These are phyloP conservation scores for Viola odorata DNA, from an alignment of 345 rosid genomes.

Conservation along the genomic window DNA sequence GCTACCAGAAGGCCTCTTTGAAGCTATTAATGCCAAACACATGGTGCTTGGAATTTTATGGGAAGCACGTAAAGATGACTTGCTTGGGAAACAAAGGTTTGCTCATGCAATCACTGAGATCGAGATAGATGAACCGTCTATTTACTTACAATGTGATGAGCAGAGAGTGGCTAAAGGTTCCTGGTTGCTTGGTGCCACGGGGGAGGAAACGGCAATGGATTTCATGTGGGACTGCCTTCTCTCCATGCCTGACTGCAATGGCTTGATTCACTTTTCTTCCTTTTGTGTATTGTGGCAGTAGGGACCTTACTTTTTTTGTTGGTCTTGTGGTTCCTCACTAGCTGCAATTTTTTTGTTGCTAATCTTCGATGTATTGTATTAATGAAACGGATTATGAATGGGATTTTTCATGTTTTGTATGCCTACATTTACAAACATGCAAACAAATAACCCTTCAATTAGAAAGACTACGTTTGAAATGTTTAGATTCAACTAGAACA, in stretches of 20 bases:
- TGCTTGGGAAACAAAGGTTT: constrained; percentile 97
- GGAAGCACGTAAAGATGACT: constrained; percentile 98
- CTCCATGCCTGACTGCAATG: constrained; percentile 63
- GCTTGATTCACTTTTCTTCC: constrained; percentile 33
- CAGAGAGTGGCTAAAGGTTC: constrained; percentile 83
- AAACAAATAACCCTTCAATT: neutral
- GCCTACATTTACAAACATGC: neutral
- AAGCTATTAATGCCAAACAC: constrained; percentile 94
- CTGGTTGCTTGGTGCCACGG: constrained; percentile 65
- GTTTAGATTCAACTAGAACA: too few species aligned
- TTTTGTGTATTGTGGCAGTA: neutral
- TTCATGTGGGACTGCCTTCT: constrained; percentile 85
- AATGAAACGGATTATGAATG: constrained; percentile 5
- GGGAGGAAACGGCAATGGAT: constrained; percentile 87
- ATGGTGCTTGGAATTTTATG: constrained; percentile 99
- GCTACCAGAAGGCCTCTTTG: constrained; percentile 25
- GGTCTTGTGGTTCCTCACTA: constrained; percentile 14
- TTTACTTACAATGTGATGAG: constrained; percentile 66
- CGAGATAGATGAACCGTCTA: constrained; percentile 83
- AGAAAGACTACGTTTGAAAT: neutral
- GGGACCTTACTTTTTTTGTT: neutral
- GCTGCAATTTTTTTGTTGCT: constrained; percentile 1
- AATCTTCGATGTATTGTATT: neutral
- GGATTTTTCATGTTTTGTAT: neutral
- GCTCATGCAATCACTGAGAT: constrained; percentile 88